These are phyloP conservation scores for Termitomyces sp. DNA, from an alignment of 768 basidiomycete species.

Conservation along the genomic window DNA sequence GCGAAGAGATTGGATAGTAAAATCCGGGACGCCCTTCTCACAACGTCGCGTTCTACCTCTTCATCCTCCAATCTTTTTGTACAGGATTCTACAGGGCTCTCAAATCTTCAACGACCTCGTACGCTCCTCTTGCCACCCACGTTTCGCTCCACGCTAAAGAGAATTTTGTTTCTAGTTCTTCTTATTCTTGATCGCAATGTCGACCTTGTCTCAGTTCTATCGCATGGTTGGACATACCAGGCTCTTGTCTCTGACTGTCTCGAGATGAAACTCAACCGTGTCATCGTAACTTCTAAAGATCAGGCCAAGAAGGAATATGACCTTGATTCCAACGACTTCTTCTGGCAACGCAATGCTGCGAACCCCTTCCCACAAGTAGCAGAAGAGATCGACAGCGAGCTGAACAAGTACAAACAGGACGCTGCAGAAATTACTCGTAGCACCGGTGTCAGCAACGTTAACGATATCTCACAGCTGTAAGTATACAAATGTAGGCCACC, in stretches of 20 bases:
- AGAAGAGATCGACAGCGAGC: constrained; percentile 90
- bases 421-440: constrained; percentile 95
- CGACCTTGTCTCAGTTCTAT: constrained; percentile 88
- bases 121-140: neutral
- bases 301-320: constrained; percentile 82
- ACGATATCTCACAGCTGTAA: constrained; percentile 91
- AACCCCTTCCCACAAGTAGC: constrained; percentile 98
- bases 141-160: neutral
- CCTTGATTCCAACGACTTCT: constrained; percentile 97
- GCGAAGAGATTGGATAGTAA: constrained; percentile 92
- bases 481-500: constrained; percentile 20
- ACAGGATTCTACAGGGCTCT: constrained; percentile 78
- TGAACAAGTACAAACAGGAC: constrained; percentile 92
- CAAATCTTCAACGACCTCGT: constrained; percentile 87
- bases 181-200: constrained; percentile 93
- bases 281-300: constrained; percentile 70
- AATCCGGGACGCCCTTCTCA: constrained; percentile 80
- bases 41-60: constrained; percentile 51
- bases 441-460: constrained; percentile 94
- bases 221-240: constrained; percentile 99
- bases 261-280: constrained; percentile 94
- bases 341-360: constrained; percentile 95
- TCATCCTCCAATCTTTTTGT: constrained; percentile 59
- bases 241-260: constrained; percentile 97
- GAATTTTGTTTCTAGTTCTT: constrained; percentile 52